A percentile compares a stretch with the other conserved stretches of the same genome.
Conservation (phyloP, 2,329 filamentous ascomycete genomes). For the Cytospora piceae region DNA sequence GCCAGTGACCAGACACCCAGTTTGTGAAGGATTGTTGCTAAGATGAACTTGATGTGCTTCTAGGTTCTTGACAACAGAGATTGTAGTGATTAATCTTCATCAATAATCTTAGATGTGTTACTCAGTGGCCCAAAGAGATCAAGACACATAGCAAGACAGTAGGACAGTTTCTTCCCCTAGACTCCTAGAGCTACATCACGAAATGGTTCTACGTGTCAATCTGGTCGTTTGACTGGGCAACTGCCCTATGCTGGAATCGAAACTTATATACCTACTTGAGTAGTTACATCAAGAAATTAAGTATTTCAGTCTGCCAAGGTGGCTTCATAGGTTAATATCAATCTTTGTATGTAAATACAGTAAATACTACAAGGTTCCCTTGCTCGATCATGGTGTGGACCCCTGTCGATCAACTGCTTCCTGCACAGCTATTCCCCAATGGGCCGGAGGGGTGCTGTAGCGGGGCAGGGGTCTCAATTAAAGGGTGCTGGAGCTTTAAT, state of each 20-base stretch:
- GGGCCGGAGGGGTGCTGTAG: neutral
- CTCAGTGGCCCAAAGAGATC: neutral
- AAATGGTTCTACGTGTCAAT: neutral
- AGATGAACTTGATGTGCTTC: neutral
- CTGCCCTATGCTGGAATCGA: no score
- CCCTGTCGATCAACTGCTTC: neutral
- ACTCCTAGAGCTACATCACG: neutral
- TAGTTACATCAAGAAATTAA: neutral
- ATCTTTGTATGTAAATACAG: neutral
- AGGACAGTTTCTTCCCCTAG: neutral
- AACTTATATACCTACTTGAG: neutral
- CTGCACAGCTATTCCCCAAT: neutral
- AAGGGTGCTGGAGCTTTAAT: neutral
- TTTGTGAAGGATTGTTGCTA: neutral
- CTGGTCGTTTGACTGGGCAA: neutral
- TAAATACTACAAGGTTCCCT: neutral
- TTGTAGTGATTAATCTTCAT: neutral
- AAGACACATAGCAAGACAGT: neutral
- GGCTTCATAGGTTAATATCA: neutral
- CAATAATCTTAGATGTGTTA: neutral
- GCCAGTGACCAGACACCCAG: neutral
- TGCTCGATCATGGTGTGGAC: neutral
- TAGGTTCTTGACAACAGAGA: neutral
- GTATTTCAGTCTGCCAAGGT: neutral
- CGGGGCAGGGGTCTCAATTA: slow-evolving; percentile 4